A percentile compares a stretch with the other conserved stretches of the same genome.
phyloP scores from a whole-genome alignment of 208 protist genomes.

The Novymonas esmeraldas region DNA sequence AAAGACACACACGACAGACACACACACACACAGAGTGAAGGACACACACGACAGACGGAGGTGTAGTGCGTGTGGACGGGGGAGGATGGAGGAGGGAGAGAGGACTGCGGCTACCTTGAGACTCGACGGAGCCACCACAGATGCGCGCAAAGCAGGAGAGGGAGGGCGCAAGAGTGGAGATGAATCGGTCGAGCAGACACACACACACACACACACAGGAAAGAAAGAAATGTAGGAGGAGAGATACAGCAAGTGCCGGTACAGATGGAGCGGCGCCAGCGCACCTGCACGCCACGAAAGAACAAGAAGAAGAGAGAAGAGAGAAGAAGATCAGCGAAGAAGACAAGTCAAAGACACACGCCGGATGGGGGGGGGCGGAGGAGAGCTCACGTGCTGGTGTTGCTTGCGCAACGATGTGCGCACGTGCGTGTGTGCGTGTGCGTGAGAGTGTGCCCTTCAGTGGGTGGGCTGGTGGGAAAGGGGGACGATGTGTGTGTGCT shows the following conservation, averaged over 20 bases:
- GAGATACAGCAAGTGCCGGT: neutral
- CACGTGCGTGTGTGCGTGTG: neutral
- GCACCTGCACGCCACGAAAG: neutral
- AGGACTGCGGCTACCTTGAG: no score
- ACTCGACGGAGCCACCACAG: neutral
- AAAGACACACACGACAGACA: neutral
- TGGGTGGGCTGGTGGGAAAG: neutral
- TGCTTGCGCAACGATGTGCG: neutral
- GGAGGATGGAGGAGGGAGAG: neutral
- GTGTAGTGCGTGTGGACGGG: neutral
- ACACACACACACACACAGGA: neutral
- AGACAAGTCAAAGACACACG: neutral
- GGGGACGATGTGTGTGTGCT: neutral
- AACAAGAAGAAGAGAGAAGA: neutral
- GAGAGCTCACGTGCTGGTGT: no score
- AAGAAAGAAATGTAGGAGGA: neutral
- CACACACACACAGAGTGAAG: neutral
- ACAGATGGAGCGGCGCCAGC: neutral
- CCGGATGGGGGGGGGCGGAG: no score
- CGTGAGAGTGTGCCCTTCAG: neutral
- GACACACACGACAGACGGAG: neutral
- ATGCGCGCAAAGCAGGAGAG: neutral
- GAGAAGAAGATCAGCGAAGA: neutral
- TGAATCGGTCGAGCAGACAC: neutral
- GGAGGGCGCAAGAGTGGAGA: conserved; percentile 2